phyloP scores from a whole-genome alignment of 2,329 filamentous ascomycete genomes.

The Hirsutella minnesotensis region DNA sequence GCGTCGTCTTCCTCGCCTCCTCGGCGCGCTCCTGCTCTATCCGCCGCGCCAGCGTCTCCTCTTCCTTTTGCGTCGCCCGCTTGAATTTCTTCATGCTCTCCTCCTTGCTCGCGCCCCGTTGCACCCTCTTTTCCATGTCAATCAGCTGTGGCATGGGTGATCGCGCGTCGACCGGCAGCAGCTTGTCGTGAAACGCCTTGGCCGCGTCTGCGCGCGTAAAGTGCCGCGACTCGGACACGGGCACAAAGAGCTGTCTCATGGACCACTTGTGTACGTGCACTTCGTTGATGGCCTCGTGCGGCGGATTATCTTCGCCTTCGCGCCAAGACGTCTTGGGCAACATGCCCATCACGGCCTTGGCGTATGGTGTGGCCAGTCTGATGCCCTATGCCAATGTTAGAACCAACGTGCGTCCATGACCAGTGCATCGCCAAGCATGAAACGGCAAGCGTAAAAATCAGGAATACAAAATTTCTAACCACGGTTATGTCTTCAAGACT shows the following conservation, averaged over 20 bases:
- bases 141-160: conserved; percentile 53
- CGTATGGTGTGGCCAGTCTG: conserved; percentile 63
- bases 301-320: conserved; percentile 32
- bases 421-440: background rate
- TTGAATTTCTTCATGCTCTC: conserved; percentile 30
- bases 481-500: conserved; percentile 97
- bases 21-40: conserved; percentile 19
- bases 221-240: conserved; percentile 48
- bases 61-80: conserved; percentile 28
- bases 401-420: background rate
- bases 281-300: conserved; percentile 53
- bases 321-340: conserved; percentile 56
- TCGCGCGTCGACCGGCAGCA: conserved; percentile 48
- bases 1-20: conserved; percentile 28
- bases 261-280: conserved; percentile 50
- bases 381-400: conserved; percentile 48
- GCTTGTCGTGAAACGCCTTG: conserved; percentile 46
- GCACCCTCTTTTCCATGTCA: conserved; percentile 36
- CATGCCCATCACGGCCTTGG: conserved; percentile 66
- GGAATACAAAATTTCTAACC: conserved; percentile 55
- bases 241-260: conserved; percentile 52
- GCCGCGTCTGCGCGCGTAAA: conserved; percentile 57
- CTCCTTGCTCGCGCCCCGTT: conserved; percentile 20
- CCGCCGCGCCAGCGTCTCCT: conserved; percentile 24
- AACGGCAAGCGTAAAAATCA: background rate